These are phyloP conservation scores for Stramenopiles sp. DNA, from an alignment of 352 stramenopile species.

Conservation along the genomic window DNA sequence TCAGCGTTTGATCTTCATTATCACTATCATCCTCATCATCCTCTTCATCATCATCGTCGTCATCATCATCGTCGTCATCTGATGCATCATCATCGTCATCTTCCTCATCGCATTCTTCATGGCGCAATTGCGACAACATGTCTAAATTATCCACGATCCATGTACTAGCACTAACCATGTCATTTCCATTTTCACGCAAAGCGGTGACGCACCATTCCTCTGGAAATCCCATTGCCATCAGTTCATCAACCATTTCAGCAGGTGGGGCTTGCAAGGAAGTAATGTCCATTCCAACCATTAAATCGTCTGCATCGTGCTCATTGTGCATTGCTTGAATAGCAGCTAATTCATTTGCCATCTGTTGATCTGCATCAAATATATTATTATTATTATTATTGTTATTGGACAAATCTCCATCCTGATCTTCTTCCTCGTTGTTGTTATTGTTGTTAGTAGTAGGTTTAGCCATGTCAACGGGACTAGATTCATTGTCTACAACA, in stretches of 20 bases:
- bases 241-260: slow-evolving; percentile 51
- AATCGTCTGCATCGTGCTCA: slow-evolving; percentile 1
- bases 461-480: slow-evolving; percentile 20
- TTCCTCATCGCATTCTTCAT: slow-evolving; percentile 19
- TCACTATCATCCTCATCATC: too few species aligned
- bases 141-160: slow-evolving; percentile 81
- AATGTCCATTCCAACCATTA: too few species aligned
- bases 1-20: slow-evolving; percentile 12
- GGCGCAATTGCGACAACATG: slow-evolving; percentile 52
- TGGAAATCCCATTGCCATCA: slow-evolving; percentile 73
- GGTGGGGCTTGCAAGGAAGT: slow-evolving; percentile 11
- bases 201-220: slow-evolving; percentile 69
- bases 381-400: too few species aligned
- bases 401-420: slow-evolving; percentile 32
- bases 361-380: too few species aligned
- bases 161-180: slow-evolving; percentile 60
- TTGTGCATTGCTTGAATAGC: slow-evolving; percentile 13
- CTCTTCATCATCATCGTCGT: slow-evolving; percentile 9
- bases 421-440: slow-evolving; percentile 28
- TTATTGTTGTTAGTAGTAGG: slow-evolving; percentile 5
- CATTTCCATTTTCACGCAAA: slow-evolving; percentile 63
- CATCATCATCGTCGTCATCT: slow-evolving; percentile 31
- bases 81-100: slow-evolving; percentile 35
- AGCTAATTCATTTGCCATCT: slow-evolving; percentile 7
- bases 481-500: slow-evolving; percentile 29